Percentiles rank a stretch among this genome's conserved stretches.
phyloP scores from a whole-genome alignment of 805 yeast species.

The Kuraishia molischiana region DNA sequence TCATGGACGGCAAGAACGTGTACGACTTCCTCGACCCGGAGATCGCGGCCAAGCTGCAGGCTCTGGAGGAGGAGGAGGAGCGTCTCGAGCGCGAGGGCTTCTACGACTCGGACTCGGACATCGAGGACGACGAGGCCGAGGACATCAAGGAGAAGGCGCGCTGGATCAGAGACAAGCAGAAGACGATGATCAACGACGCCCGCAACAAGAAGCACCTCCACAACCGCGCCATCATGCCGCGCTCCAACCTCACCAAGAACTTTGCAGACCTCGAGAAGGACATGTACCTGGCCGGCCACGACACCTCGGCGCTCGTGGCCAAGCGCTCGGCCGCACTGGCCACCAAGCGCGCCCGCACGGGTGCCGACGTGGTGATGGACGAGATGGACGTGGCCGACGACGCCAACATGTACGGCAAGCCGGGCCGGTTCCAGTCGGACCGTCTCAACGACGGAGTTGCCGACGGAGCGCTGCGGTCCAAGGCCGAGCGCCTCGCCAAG shows the following conservation, averaged over 20 bases:
- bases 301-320: conserved; percentile 55
- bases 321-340: conserved; percentile 26
- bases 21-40: conserved; percentile 97
- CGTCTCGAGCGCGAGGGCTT: conserved; percentile 89
- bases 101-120: conserved; percentile 77
- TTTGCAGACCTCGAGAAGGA: conserved; percentile 78
- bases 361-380: conserved; percentile 72
- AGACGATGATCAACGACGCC: conserved; percentile 83
- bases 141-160: conserved; percentile 78
- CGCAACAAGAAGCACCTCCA: conserved; percentile 80
- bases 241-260: conserved; percentile 75
- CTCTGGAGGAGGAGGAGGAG: conserved; percentile 96
- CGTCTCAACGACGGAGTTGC: conserved; percentile 80
- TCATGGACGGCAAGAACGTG: conserved; percentile 91
- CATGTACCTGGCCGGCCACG: conserved; percentile 85
- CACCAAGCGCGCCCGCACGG: conserved; percentile 32
- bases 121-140: conserved; percentile 51
- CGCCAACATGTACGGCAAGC: conserved; percentile 36
- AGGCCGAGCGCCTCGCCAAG: conserved; percentile 82
- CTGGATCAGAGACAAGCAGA: conserved; percentile 95
- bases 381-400: conserved; percentile 26
- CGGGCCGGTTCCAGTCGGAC: conserved; percentile 53
- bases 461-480: conserved; percentile 71
- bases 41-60: conserved; percentile 85
- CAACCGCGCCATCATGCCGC: conserved; percentile 82